phyloP scores from a whole-genome alignment of 2,329 filamentous ascomycete genomes.

The Stagonosporopsis cucurbitacearum region DNA sequence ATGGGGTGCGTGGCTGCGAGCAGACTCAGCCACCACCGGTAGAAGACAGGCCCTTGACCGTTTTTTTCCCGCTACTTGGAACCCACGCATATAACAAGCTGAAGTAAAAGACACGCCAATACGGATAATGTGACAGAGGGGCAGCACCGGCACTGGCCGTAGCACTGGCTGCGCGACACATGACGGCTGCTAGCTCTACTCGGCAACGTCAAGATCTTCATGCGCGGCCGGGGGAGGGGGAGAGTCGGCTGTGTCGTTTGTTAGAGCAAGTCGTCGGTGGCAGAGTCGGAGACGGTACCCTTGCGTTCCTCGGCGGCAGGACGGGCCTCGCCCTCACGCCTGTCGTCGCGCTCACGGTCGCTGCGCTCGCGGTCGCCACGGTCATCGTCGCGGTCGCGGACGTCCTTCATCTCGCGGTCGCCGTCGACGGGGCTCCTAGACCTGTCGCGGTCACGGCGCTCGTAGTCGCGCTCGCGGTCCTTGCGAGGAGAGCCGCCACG shows the following conservation, averaged over 20 bases:
- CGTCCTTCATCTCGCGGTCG: conserved; percentile 57
- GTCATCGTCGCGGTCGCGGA: conserved; percentile 67
- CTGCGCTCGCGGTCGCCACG: conserved; percentile 57
- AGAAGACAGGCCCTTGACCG: conserved; percentile 27
- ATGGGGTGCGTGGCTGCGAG: conserved; percentile 38
- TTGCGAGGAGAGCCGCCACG: conserved; percentile 75
- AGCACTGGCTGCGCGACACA: conserved; percentile 20
- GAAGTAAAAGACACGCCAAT: conserved; percentile 23
- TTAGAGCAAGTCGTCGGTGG: conserved; percentile 33
- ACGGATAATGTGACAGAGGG: conserved; percentile 24
- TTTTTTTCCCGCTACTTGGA: conserved; percentile 30
- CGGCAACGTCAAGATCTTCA: conserved; percentile 95
- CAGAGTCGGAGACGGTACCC: conserved; percentile 60
- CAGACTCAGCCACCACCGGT: conserved; percentile 32
- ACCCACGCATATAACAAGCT: conserved; percentile 34
- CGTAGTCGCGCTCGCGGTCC: conserved; percentile 74
- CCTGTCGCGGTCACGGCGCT: conserved; percentile 75
- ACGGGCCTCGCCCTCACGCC: conserved; percentile 67
- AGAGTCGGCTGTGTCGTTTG: conserved; percentile 67
- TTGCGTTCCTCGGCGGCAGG: conserved; percentile 90
- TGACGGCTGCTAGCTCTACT: conserved; percentile 55
- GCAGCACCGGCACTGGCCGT: conserved; percentile 18
- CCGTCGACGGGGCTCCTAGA: conserved; percentile 66
- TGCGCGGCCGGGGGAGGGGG: conserved; percentile 74
- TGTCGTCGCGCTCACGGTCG: conserved; percentile 59